Evolutionary conservation across 208 protist species (phyloP), one percentile per base, ranked within the genome.

Genomic region (Borovskyia barvae): DNA sequence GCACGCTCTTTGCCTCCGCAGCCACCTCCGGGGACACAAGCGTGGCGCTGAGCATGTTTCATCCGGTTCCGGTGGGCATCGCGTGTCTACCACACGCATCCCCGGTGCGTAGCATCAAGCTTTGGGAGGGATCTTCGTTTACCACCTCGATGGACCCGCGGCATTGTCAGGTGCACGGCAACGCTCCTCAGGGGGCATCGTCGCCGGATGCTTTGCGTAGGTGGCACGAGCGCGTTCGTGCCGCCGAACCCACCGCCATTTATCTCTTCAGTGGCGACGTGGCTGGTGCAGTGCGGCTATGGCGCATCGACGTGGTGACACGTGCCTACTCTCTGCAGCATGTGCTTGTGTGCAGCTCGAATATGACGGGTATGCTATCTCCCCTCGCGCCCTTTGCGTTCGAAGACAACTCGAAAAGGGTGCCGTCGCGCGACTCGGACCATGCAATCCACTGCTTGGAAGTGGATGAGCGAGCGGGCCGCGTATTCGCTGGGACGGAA

Each of bases 251-350:
- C 17, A 64, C 63, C 4, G 75, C 84, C 19, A 72, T 83, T n/a
- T 94, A 94, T 47, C 36, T 92, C 12, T 80, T 89, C 48, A 80
- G 73, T 12, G 82, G 78, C 6, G 82, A 90, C 56, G 77, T 82
- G 20, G 66, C 46, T 37, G 76, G 78, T 1, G 12, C 78, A 6
- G 77, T 90, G 55, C 83, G 87, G 1, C 47, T 94, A 50, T 94
- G 80, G 79, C 69, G 87, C 4, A 72, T 90, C 3, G 78, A 92
- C 54, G 75, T 90, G 19, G 65, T 81, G 26, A 7, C 53, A 1
- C 28, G 56, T 17, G 35, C 22, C 12, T 77, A 80, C 59, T 47
- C 74, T 2, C 60, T 91, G 40, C 47, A 77, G 43, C 72, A 82
- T 54, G 72, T 91, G n/a, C 68, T 94, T 33, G 64, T 85, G 26